phyloP scores from a whole-genome alignment of 2,329 filamentous ascomycete species.

The Ophiostoma montium region DNA sequence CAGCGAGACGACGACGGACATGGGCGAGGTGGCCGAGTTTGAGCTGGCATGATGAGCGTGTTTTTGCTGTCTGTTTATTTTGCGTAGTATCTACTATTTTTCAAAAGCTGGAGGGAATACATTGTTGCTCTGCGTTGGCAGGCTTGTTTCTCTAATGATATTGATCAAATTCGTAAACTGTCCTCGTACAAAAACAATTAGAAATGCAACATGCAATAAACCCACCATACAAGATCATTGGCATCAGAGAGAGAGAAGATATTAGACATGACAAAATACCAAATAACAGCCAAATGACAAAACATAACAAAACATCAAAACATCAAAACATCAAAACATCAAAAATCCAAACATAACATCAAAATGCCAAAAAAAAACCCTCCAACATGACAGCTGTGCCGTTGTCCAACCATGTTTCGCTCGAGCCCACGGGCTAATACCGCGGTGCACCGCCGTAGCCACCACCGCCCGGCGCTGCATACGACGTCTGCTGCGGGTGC shows the following conservation, averaged over 20 bases:
- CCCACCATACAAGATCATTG: no score
- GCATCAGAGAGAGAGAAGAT: no score
- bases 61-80: not conserved
- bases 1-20: slow-evolving; percentile 53
- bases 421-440: slow-evolving; percentile 1
- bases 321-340: not conserved
- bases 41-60: slow-evolving; percentile 44
- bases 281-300: not conserved
- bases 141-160: no score
- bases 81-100: not conserved
- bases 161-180: no score
- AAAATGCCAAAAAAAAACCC: slow-evolving; percentile 1
- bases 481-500: slow-evolving; percentile 6
- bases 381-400: not conserved
- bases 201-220: no score
- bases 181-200: no score
- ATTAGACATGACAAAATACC: no score
- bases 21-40: slow-evolving; percentile 71
- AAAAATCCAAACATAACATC: not conserved
- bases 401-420: not conserved
- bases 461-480: slow-evolving; percentile 1
- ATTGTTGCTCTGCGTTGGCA: no score
- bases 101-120: no score
- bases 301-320: no score
- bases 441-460: slow-evolving; percentile 3